Conservation (phyloP, 2,329 filamentous ascomycete species). For the Chaetomiaceae sp. region DNA sequence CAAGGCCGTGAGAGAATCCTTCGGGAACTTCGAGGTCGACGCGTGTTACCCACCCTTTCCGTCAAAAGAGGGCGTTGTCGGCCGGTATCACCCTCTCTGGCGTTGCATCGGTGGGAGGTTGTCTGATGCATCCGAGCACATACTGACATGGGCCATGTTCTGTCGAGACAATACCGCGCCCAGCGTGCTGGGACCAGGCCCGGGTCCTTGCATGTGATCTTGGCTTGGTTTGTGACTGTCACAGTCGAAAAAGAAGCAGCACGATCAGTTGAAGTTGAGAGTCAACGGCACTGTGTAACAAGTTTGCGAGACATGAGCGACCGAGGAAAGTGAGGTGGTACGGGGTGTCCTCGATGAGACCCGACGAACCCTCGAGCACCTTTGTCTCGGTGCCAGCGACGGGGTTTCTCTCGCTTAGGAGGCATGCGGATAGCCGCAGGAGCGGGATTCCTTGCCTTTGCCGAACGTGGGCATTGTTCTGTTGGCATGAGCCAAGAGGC, state of each 20-base stretch:
- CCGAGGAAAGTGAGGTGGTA: background rate
- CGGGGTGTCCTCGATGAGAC: constrained; percentile 4
- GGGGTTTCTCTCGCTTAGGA: background rate
- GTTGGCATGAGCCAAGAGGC: constrained; percentile 7
- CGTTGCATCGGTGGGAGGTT: background rate
- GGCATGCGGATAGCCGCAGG: constrained; percentile 11
- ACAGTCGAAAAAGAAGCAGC: background rate
- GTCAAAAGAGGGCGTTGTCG: background rate
- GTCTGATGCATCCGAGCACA: background rate
- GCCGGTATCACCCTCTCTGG: background rate
- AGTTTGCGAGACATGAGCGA: background rate
- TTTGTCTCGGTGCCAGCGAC: background rate
- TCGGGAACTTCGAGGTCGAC: constrained; percentile 2
- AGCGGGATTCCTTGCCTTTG: constrained; percentile 4
- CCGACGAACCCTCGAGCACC: constrained; percentile 5
- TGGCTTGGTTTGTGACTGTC: background rate
- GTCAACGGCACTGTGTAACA: constrained; percentile 5
- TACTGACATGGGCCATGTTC: background rate
- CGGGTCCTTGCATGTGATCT: constrained; percentile 10
- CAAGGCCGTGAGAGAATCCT: background rate
- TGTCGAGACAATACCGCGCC: constrained; percentile 1
- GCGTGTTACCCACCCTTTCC: constrained; percentile 9
- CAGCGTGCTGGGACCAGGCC: constrained; percentile 8
- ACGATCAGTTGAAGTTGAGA: background rate
- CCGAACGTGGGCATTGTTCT: constrained; percentile 16